Conservation (phyloP, 2,329 filamentous ascomycete genomes). For the Apiospora arundinis region DNA sequence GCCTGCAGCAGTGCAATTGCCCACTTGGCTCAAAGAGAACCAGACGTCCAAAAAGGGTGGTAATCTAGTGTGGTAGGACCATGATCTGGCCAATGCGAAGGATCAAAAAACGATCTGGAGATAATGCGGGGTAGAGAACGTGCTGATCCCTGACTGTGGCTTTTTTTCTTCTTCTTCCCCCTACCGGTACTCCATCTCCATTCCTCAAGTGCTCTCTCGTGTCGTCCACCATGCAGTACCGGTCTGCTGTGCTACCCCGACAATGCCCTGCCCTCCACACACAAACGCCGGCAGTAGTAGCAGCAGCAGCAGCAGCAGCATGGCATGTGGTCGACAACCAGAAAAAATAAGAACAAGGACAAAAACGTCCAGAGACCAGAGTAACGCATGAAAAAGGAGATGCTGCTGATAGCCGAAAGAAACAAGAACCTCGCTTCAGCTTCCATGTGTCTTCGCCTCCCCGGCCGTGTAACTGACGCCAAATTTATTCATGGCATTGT, state of each 20-base stretch:
- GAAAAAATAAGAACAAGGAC: no score
- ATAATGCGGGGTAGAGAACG: conserved; percentile 15
- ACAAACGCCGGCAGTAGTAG: neutral
- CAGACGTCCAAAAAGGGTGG: no score
- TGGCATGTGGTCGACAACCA: no score
- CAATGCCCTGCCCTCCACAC: neutral
- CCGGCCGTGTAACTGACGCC: neutral
- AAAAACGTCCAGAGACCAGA: neutral
- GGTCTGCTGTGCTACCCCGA: conserved; percentile 12
- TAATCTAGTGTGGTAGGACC: neutral
- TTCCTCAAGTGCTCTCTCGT: neutral
- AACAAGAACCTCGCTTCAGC: neutral
- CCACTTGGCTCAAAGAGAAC: no score
- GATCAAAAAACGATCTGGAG: conserved; percentile 15
- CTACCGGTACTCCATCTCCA: no score
- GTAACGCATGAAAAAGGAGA: neutral
- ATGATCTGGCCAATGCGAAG: conserved; percentile 7
- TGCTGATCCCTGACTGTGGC: neutral
- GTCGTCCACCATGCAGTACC: neutral
- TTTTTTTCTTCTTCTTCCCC: neutral
- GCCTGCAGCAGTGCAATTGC: no score
- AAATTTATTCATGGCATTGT: neutral
- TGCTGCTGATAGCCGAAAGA: conserved; percentile 1
- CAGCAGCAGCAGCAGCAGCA: no score
- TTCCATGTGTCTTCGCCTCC: neutral